phyloP scores from a whole-genome alignment of 805 yeast species.

The Vanderwaltozyma yarrowii region DNA sequence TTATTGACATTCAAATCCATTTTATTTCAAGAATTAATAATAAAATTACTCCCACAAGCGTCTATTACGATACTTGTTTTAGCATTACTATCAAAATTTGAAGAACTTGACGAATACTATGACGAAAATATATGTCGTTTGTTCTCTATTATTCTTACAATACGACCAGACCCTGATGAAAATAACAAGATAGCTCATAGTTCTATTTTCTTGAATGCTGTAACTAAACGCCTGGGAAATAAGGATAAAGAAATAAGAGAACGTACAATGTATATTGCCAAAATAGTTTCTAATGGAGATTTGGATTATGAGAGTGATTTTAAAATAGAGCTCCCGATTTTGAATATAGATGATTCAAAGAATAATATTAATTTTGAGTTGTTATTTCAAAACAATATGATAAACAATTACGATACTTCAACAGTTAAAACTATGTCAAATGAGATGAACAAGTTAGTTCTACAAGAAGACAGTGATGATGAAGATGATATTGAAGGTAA shows the following conservation, averaged over 20 bases:
- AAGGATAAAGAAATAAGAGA: conserved; percentile 19
- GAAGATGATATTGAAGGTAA: conserved; percentile 27
- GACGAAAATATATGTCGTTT: conserved; percentile 19
- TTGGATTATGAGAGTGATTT: conserved; percentile 24
- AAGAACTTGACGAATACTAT: conserved; percentile 3
- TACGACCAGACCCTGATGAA: neutral
- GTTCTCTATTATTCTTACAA: conserved; percentile 9
- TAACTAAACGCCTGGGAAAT: conserved; percentile 21
- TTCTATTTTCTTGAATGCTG: conserved; percentile 17
- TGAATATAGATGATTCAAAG: conserved; percentile 1
- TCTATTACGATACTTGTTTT: neutral
- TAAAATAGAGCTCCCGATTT: conserved; percentile 12
- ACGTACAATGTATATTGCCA: conserved; percentile 28
- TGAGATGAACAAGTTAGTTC: neutral
- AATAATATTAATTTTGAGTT: conserved; percentile 4
- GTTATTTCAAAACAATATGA: neutral
- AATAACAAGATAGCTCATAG: conserved; percentile 8
- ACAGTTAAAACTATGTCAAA: neutral
- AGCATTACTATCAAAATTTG: conserved; percentile 6
- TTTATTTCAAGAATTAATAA: conserved; percentile 10
- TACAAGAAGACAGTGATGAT: conserved; percentile 18
- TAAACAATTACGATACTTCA: too few relatives aligned
- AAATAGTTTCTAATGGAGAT: conserved; percentile 15
- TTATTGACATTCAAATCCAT: conserved; percentile 10
- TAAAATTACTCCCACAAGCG: conserved; percentile 7